Evolutionary conservation across 1,284 basidiomycete genomes (phyloP).

Genomic region (Naganishia liquefaciens): DNA sequence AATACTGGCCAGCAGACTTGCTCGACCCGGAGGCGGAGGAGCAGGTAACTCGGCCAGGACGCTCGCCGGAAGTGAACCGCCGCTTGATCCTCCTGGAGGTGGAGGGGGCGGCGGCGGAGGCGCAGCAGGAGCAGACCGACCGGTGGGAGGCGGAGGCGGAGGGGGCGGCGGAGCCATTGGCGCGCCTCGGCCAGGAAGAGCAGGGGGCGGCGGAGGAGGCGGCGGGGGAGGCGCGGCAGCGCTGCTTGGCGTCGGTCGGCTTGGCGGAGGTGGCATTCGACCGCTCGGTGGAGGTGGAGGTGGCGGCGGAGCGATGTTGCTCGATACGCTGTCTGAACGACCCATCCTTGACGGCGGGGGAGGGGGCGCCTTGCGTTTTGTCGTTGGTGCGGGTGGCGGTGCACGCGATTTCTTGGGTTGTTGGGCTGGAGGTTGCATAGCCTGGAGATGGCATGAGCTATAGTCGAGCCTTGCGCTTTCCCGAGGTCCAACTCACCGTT

Average conservation of each 20-base stretch:
- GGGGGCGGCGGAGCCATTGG: constrained; percentile 44
- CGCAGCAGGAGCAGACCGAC: constrained; percentile 34
- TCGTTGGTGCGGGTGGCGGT: constrained; percentile 44
- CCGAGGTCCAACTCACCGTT: constrained; percentile 1
- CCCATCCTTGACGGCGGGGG: constrained; percentile 52
- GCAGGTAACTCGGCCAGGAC: constrained; percentile 62
- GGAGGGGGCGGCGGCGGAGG: constrained; percentile 48
- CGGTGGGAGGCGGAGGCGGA: constrained; percentile 43
- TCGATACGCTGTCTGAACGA: constrained; percentile 22
- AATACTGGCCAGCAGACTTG: constrained; percentile 66
- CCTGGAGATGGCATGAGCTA: constrained; percentile 47
- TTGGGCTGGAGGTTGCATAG: constrained; percentile 9
- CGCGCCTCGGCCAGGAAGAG: constrained; percentile 31
- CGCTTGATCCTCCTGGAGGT: constrained; percentile 68
- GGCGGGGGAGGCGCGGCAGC: constrained; percentile 46
- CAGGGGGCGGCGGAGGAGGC: constrained; percentile 47
- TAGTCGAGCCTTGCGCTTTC: constrained; percentile 40
- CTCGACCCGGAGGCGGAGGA: constrained; percentile 48
- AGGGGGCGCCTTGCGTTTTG: constrained; percentile 53
- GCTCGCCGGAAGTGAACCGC: constrained; percentile 75
- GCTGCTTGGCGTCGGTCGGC: constrained; percentile 32
- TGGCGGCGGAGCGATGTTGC: constrained; percentile 35
- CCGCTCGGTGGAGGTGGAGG: constrained; percentile 51
- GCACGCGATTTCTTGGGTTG: constrained; percentile 15
- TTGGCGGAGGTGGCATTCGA: constrained; percentile 44